A percentile compares a stretch with the other conserved stretches of the same genome.
Conservation (phyloP, 108 stramenopile species). For the Poteriospumella lacustris region DNA sequence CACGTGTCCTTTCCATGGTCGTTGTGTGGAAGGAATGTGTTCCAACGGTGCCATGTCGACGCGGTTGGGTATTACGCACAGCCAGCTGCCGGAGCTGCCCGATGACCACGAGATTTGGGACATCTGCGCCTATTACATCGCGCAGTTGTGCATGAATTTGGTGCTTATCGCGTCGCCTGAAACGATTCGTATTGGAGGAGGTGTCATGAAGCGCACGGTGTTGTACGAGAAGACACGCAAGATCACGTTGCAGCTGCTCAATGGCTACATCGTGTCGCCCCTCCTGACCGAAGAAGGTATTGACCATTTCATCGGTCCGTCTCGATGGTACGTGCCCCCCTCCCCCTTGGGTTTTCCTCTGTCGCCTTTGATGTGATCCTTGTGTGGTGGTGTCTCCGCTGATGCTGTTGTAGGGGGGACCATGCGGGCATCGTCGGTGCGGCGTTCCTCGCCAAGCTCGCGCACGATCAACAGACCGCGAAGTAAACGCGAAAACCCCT, state of each 20-base stretch:
- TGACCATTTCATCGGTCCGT: constrained; percentile 39
- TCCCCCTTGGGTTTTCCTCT: background rate
- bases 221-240: constrained; percentile 62
- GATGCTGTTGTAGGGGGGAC: constrained; percentile 43
- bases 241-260: constrained; percentile 62
- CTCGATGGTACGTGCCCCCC: constrained; percentile 13
- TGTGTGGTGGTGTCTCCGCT: no score
- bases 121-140: constrained; percentile 80
- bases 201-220: constrained; percentile 71
- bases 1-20: constrained; percentile 24
- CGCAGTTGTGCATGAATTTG: constrained; percentile 75
- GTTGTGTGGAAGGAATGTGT: constrained; percentile 30
- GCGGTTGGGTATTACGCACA: background rate
- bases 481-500: background rate
- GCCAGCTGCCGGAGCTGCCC: constrained; percentile 51
- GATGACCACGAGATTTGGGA: constrained; percentile 79
- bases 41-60: background rate
- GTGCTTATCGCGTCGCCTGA: constrained; percentile 71
- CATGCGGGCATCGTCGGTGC: constrained; percentile 70
- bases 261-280: constrained; percentile 75
- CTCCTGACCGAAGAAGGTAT: constrained; percentile 36
- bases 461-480: constrained; percentile 29
- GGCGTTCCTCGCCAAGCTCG: constrained; percentile 63
- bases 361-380: background rate
- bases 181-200: constrained; percentile 83